Evolutionary conservation across 352 stramenopile species (phyloP), one percentile per base, ranked within the genome.

Genomic region (Globisporangium yorkense): DNA sequence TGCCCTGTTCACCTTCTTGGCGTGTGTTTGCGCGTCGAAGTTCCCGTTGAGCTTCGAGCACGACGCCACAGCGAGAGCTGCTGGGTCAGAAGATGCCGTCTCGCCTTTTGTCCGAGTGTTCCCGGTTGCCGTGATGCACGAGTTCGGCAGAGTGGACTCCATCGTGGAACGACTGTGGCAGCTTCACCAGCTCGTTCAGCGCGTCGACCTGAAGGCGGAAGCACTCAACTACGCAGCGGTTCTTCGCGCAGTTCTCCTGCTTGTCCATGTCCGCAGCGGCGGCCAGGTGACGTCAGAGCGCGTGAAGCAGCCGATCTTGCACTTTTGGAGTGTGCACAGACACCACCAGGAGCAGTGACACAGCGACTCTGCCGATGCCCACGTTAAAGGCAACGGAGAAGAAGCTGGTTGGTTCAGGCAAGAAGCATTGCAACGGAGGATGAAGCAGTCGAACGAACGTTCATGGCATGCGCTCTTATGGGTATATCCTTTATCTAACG

Each of bases 1-100:
- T 3, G 59, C 48, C 20, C 47, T 65, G 18, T 65, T 65, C 45
- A 45, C 46, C 15, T 61, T 65, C 49, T 39, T 65, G 9, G 40
- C 49, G 21, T 18, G 59, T 7, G 18, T 65, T 20, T 61, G 37
- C 29, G 44, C n/a, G 2, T 60, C 47, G 37, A 46, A 45, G 37
- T 20, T 39, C 31, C 33, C 29, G 13, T 18, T 41, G 12, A 61
- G 41, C 47, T 57, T 57, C 16, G 59, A 65, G 39, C 46, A 29
- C 16, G 21, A 54, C 41, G 43, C n/a, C 9, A 43, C 41, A 20
- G 9, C 46, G 12, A 51, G 20, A n/a, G 10, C 20, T 15, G 20
- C 15, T 24, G n/a, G 12, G 3, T 18, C 37, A 43, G 37, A 12
- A 18, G 2, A 20, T n/a, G 21, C 5, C 2, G 35, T 31, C 10